Evolutionary conservation across 2,329 filamentous ascomycete genomes (phyloP).

Genomic region (Huntiella omanensis): DNA sequence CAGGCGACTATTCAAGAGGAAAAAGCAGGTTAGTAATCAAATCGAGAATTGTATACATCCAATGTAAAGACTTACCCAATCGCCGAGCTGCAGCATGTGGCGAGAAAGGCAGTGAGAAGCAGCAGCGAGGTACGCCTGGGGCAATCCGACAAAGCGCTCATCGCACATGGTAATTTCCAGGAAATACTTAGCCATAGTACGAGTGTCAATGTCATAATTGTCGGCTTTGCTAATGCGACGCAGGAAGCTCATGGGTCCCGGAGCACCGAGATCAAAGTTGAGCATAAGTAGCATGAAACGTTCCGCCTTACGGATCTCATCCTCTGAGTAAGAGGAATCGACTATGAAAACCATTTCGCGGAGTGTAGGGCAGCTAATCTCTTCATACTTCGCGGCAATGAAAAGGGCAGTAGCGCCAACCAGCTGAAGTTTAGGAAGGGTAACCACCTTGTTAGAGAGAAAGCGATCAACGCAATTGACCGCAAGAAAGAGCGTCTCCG

Average conservation of each 20-base stretch:
- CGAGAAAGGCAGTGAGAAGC: conserved; percentile 84
- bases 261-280: conserved; percentile 88
- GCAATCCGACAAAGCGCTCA: conserved; percentile 82
- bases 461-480: conserved; percentile 98
- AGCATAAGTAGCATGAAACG: conserved; percentile 97
- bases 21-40: too few relatives aligned
- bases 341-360: conserved; percentile 98
- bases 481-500: conserved; percentile 84
- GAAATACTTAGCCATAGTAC: conserved; percentile 94
- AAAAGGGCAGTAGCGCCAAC: conserved; percentile 93
- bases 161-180: conserved; percentile 95
- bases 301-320: conserved; percentile 93
- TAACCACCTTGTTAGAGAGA: conserved; percentile 84
- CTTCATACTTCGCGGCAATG: conserved; percentile 93
- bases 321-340: conserved; percentile 68
- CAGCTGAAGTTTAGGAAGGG: conserved; percentile 82
- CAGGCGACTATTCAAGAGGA: conserved; percentile 37
- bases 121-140: conserved; percentile 77
- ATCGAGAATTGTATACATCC: background rate
- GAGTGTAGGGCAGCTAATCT: conserved; percentile 93
- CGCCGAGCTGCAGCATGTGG: conserved; percentile 73
- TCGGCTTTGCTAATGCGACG: conserved; percentile 95
- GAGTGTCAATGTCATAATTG: conserved; percentile 88
- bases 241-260: conserved; percentile 97
- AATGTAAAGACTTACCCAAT: conserved; percentile 51